Percentiles rank a stretch among this genome's conserved stretches.
Conservation (phyloP, 1,139 yeast genomes). For the Hyphopichia khmerensis region DNA sequence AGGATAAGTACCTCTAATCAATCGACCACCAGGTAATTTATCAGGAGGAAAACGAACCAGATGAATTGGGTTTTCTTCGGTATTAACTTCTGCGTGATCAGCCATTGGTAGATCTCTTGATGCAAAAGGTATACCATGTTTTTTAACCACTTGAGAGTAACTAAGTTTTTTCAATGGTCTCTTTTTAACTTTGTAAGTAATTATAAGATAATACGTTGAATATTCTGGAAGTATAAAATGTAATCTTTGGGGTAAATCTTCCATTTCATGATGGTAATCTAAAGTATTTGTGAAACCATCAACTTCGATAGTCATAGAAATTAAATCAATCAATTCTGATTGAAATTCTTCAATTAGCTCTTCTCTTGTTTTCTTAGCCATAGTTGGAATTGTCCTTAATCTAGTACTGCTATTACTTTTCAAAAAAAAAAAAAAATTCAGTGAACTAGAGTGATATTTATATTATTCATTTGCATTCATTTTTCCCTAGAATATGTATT, state of each 20-base stretch:
- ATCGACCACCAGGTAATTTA: conserved; percentile 42
- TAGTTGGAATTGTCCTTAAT: neutral
- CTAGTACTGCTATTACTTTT: too few species aligned
- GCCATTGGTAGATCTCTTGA: conserved; percentile 32
- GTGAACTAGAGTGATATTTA: neutral
- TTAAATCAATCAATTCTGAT: conserved; percentile 24
- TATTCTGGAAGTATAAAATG: conserved; percentile 39
- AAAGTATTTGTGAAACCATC: conserved; percentile 27
- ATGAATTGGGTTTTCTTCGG: conserved; percentile 29
- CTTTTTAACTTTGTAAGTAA: conserved; percentile 34
- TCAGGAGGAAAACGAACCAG: conserved; percentile 33
- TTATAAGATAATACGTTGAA: conserved; percentile 32
- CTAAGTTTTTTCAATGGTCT: conserved; percentile 30
- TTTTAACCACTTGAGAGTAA: conserved; percentile 41
- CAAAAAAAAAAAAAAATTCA: too few species aligned
- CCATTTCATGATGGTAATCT: conserved; percentile 25
- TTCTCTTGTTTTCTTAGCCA: conserved; percentile 11
- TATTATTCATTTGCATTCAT: too few species aligned
- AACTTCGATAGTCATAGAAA: conserved; percentile 26
- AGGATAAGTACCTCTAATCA: conserved; percentile 36
- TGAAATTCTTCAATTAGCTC: conserved; percentile 18
- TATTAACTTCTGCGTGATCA: conserved; percentile 27
- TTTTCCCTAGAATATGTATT: too few species aligned
- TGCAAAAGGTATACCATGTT: conserved; percentile 37
- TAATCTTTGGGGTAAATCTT: conserved; percentile 25